phyloP scores from a whole-genome alignment of 305 asterid genomes.

The Petunia hybrid region DNA sequence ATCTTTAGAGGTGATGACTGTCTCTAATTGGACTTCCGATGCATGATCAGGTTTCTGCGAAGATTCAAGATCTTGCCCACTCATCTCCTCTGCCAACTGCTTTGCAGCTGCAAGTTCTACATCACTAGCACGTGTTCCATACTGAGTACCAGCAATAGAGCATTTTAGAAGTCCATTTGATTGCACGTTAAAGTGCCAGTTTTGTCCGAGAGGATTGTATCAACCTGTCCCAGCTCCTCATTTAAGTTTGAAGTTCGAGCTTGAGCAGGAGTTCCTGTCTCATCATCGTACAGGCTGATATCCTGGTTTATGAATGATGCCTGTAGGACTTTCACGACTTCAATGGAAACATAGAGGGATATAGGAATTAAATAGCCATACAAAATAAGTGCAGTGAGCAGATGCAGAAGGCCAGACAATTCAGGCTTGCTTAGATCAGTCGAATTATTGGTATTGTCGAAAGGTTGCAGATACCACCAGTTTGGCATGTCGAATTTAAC shows the following conservation, averaged over 20 bases:
- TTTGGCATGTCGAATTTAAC: slow-evolving; percentile 63
- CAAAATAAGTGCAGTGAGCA: slow-evolving; percentile 82
- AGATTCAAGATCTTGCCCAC: slow-evolving; percentile 46
- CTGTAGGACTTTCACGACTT: slow-evolving; percentile 89
- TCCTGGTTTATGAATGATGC: slow-evolving; percentile 82
- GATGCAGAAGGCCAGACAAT: slow-evolving; percentile 74
- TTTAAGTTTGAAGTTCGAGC: slow-evolving; percentile 91
- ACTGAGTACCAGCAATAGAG: slow-evolving; percentile 81
- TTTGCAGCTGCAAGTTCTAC: slow-evolving; percentile 93
- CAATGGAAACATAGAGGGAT: slow-evolving; percentile 90
- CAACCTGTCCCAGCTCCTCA: slow-evolving; percentile 93
- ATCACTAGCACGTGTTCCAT: slow-evolving; percentile 78
- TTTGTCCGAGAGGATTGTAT: slow-evolving; percentile 91
- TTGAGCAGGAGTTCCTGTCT: slow-evolving; percentile 81
- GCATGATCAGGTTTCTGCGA: slow-evolving; percentile 2
- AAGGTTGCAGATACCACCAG: slow-evolving; percentile 82
- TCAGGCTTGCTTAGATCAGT: slow-evolving; percentile 62
- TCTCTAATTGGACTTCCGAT: slow-evolving; percentile 62
- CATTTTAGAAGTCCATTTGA: slow-evolving; percentile 96
- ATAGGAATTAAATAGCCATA: slow-evolving; percentile 90
- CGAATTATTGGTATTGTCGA: slow-evolving; percentile 42
- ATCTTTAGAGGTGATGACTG: slow-evolving; percentile 52
- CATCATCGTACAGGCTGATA: slow-evolving; percentile 80
- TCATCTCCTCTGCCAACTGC: slow-evolving; percentile 70
- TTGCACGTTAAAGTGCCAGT: slow-evolving; percentile 97